Percentiles rank a stretch among this genome's conserved stretches.
Conservation (phyloP, 139 green algal genomes). For the Coccomyxa sp. region DNA sequence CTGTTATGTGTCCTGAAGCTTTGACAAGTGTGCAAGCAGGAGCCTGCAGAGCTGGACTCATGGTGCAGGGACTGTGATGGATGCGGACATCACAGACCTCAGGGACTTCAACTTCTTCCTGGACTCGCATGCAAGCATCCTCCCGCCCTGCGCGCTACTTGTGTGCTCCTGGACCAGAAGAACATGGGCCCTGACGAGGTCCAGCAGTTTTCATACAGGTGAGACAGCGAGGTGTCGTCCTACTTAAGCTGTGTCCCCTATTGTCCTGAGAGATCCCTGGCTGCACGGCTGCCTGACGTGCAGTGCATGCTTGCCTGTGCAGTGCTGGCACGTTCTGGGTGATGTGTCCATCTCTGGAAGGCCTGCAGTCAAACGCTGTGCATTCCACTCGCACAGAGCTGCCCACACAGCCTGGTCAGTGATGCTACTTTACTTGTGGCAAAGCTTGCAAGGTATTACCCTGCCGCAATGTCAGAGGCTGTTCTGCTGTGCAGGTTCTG, state of each 20-base stretch:
- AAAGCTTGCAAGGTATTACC: background rate
- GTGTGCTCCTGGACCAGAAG: slow-evolving; percentile 83
- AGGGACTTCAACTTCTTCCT: slow-evolving; percentile 88
- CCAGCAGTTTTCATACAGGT: slow-evolving; percentile 75
- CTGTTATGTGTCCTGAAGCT: background rate
- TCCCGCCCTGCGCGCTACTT: slow-evolving; percentile 70
- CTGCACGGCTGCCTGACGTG: no score
- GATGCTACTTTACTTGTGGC: background rate
- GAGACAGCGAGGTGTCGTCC: background rate
- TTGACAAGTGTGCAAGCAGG: no score
- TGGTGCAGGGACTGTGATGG: slow-evolving; percentile 46
- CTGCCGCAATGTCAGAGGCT: background rate
- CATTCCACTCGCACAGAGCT: background rate
- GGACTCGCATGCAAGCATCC: slow-evolving; percentile 74
- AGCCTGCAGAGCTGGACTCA: background rate
- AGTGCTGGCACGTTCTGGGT: no score
- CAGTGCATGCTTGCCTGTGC: no score
- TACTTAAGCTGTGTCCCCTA: background rate
- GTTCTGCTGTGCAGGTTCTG: slow-evolving; percentile 53
- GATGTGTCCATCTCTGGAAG: no score
- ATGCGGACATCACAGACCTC: slow-evolving; percentile 47
- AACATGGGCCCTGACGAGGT: slow-evolving; percentile 70
- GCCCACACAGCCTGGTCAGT: background rate
- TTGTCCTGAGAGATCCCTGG: background rate
- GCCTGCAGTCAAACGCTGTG: background rate